Evolutionary conservation across 148 eudicot species (phyloP).

Genomic region (Cornus florida): DNA sequence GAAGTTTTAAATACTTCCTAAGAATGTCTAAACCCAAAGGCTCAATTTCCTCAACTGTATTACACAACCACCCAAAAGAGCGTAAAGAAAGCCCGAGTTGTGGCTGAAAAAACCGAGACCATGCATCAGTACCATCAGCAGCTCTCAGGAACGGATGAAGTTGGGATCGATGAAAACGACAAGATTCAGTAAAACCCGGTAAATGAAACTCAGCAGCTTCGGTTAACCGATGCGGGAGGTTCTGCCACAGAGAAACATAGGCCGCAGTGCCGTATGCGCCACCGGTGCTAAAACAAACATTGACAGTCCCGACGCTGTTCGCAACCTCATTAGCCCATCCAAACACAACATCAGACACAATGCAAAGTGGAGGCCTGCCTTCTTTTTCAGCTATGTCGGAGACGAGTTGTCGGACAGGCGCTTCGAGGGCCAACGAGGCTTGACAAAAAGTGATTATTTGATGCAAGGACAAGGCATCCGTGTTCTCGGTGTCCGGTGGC

Average conservation of each 20-base stretch:
- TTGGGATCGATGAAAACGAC: slow-evolving; percentile 38
- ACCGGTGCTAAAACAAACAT: slow-evolving; percentile 61
- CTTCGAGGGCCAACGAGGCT: slow-evolving; percentile 38
- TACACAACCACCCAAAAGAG: slow-evolving; percentile 60
- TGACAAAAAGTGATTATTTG: slow-evolving; percentile 32
- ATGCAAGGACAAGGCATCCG: slow-evolving; percentile 31
- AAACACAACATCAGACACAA: slow-evolving; percentile 54
- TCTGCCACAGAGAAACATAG: slow-evolving; percentile 52
- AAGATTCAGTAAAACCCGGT: slow-evolving; percentile 64
- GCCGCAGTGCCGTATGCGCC: slow-evolving; percentile 81
- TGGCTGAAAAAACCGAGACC: slow-evolving; percentile 67
- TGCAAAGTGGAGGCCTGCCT: slow-evolving; percentile 50
- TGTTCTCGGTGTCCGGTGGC: slow-evolving; percentile 53
- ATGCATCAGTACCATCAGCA: slow-evolving; percentile 60
- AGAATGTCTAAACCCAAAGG: slow-evolving; percentile 54
- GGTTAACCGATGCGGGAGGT: slow-evolving; percentile 50
- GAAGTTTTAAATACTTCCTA: slow-evolving; percentile 34
- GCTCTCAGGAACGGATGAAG: slow-evolving; percentile 45
- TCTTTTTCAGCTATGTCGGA: slow-evolving; percentile 21
- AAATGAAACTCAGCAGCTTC: slow-evolving; percentile 43
- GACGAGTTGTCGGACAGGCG: slow-evolving; percentile 24
- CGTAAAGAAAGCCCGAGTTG: slow-evolving; percentile 31
- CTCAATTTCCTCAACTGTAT: slow-evolving; percentile 66
- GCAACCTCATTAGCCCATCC: slow-evolving; percentile 73
- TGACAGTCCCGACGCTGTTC: slow-evolving; percentile 28